Base-by-base conservation (phyloP, 441 rosid genomes). In the Gossypium davidsonii region DNA sequence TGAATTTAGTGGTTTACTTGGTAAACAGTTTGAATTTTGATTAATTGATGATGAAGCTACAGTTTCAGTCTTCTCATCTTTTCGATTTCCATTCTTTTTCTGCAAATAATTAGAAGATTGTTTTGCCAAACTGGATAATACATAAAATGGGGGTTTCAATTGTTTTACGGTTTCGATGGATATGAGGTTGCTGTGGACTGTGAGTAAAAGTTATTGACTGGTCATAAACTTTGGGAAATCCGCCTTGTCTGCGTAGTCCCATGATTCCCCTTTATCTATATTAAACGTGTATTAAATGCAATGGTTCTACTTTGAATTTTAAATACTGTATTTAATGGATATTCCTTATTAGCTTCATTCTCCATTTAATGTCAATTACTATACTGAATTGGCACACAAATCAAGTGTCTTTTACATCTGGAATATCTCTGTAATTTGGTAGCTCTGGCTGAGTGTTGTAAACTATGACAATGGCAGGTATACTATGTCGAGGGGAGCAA, bases 401-500 rank as follows among this genome's bases (percentile, higher is more conserved):
- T 65, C 12, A 49, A 51, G 44, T 52, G 17, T 49, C 49, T 17
- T 12, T 52, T 21, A 39, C 17, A 42, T 21, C 10, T 1, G 4
- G 34, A 37, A 12, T 67, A 31, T 48, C 51, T 55, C 25, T 31
- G 53, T 56, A 17, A 26, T 70, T 67, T 49, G 56, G 28, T 60
- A 46, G 20, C 63, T 70, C 64, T 49, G 31, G 17, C 48, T 42
- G 21, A 7, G 34, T 28, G 34, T 75, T 46, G 74, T 12, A 44
- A 17, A 79, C 49, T 76, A 53, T 34, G 34, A 53, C 64, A 9
- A 68, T 65, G 72, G 61, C 87, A 92, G 93, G 94, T 44, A 85
- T 82, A 60, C 67, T 37, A 71, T 75, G 61, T 77, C 72, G 75
- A 70, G 81, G 71, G 37, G 84, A 82, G 59, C 70, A 71, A 80